These are phyloP conservation scores for Allantophomopsis lycopodina DNA, from an alignment of 2,329 filamentous ascomycete genomes.

Conservation along the genomic window DNA sequence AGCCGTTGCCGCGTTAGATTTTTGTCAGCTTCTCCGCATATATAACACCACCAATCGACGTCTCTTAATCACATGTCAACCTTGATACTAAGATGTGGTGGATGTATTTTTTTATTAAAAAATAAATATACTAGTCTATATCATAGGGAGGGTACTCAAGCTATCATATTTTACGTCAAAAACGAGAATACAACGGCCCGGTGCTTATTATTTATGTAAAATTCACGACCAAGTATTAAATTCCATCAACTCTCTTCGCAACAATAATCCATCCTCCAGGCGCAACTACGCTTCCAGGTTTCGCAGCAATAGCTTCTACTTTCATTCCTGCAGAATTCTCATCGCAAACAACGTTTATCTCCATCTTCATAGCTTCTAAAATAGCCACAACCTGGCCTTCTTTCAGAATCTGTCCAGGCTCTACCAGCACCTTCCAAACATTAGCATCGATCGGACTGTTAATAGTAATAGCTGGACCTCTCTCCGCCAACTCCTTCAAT, in stretches of 20 bases:
- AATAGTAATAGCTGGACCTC: slow-evolving; percentile 17
- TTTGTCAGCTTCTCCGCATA: no score
- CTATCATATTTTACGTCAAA: no score
- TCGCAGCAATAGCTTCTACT: slow-evolving; percentile 25
- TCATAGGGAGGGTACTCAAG: no score
- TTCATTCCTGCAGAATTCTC: slow-evolving; percentile 12
- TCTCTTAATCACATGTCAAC: no score
- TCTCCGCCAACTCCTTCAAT: slow-evolving; percentile 8
- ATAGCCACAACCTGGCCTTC: slow-evolving; percentile 28
- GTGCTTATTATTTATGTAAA: no score
- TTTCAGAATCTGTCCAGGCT: slow-evolving; percentile 25
- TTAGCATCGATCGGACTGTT: slow-evolving; percentile 32
- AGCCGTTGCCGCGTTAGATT: no score
- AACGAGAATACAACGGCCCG: no score
- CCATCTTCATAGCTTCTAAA: slow-evolving; percentile 44
- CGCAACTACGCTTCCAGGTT: slow-evolving; percentile 23
- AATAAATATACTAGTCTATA: no score
- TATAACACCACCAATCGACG: no score
- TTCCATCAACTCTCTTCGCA: slow-evolving; percentile 2
- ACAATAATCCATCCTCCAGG: slow-evolving; percentile 11
- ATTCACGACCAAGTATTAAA: no score
- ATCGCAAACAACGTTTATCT: slow-evolving; percentile 27
- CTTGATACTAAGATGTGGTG: no score
- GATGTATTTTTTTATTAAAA: no score
- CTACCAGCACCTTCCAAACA: slow-evolving; percentile 35